These are phyloP conservation scores for Phylloporus sp. DNA, from an alignment of 768 basidiomycete species.

Conservation along the genomic window DNA sequence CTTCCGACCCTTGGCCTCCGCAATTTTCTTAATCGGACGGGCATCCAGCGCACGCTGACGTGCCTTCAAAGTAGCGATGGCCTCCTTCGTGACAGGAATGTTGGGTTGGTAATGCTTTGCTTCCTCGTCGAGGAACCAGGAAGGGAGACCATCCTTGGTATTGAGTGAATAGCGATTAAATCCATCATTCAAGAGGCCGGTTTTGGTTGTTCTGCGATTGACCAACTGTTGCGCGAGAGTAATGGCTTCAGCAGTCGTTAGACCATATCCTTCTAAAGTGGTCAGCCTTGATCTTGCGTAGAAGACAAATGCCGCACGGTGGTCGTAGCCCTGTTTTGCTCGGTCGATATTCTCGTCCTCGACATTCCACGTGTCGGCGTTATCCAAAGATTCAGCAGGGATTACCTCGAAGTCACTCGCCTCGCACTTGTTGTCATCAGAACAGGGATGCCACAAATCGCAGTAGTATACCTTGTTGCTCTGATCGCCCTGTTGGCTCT, in stretches of 20 bases:
- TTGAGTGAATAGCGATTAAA: slow-evolving; percentile 93
- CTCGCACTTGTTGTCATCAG: slow-evolving; percentile 17
- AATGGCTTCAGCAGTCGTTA: slow-evolving; percentile 85
- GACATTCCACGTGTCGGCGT: slow-evolving; percentile 74
- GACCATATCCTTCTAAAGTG: slow-evolving; percentile 57
- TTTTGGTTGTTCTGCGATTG: slow-evolving; percentile 84
- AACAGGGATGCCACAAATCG: background rate
- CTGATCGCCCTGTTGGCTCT: slow-evolving; percentile 29
- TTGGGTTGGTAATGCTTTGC: slow-evolving; percentile 89
- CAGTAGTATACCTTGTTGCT: slow-evolving; percentile 23
- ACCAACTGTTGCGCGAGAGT: slow-evolving; percentile 88
- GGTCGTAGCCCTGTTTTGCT: slow-evolving; percentile 55
- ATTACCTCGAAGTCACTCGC: slow-evolving; percentile 68
- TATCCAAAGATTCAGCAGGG: slow-evolving; percentile 52
- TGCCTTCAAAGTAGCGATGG: slow-evolving; percentile 74
- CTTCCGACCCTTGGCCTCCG: slow-evolving; percentile 97
- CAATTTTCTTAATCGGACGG: slow-evolving; percentile 97
- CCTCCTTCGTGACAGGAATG: slow-evolving; percentile 96
- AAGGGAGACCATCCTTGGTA: slow-evolving; percentile 84
- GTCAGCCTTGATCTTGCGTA: slow-evolving; percentile 3
- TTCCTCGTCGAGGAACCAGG: slow-evolving; percentile 98
- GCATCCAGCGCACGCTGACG: slow-evolving; percentile 93
- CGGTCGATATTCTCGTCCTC: slow-evolving; percentile 73
- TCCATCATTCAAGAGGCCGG: slow-evolving; percentile 87
- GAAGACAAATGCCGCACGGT: slow-evolving; percentile 45